Conservation (phyloP, 139 green algal genomes). For the Micractinium conductrix region DNA sequence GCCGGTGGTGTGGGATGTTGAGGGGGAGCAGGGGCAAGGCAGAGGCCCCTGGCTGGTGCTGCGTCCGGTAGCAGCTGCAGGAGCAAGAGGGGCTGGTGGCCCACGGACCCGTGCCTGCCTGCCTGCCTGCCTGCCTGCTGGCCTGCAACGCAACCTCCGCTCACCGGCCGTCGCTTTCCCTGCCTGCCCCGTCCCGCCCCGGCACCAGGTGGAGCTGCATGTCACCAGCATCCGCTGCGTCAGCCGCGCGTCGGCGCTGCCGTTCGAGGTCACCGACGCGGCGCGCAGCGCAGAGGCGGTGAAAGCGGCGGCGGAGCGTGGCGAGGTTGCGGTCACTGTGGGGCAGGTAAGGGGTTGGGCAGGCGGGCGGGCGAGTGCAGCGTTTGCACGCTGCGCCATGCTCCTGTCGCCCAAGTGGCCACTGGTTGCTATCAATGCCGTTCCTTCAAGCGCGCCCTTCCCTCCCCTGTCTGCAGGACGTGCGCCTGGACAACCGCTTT, state of each 20-base stretch:
- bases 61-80: too few relatives aligned
- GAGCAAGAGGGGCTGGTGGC: too few relatives aligned
- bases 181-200: neutral
- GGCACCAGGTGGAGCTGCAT: slow-evolving; percentile 84
- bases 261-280: slow-evolving; percentile 89
- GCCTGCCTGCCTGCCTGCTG: too few relatives aligned
- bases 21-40: neutral
- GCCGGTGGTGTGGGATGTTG: neutral
- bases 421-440: too few relatives aligned
- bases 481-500: slow-evolving; percentile 89
- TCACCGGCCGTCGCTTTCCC: too few relatives aligned
- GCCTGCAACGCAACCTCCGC: too few relatives aligned
- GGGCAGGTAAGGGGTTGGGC: slow-evolving; percentile 1
- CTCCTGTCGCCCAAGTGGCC: too few relatives aligned
- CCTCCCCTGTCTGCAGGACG: slow-evolving; percentile 72
- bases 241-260: slow-evolving; percentile 74
- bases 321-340: slow-evolving; percentile 80
- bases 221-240: slow-evolving; percentile 69
- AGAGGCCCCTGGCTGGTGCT: too few relatives aligned
- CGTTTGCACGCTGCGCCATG: too few relatives aligned
- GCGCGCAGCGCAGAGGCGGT: slow-evolving; percentile 54
- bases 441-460: too few relatives aligned
- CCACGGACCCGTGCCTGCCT: too few relatives aligned
- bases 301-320: slow-evolving; percentile 43
- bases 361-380: neutral